phyloP scores from a whole-genome alignment of 1,284 basidiomycete species.

The Trichosporon faecale region DNA sequence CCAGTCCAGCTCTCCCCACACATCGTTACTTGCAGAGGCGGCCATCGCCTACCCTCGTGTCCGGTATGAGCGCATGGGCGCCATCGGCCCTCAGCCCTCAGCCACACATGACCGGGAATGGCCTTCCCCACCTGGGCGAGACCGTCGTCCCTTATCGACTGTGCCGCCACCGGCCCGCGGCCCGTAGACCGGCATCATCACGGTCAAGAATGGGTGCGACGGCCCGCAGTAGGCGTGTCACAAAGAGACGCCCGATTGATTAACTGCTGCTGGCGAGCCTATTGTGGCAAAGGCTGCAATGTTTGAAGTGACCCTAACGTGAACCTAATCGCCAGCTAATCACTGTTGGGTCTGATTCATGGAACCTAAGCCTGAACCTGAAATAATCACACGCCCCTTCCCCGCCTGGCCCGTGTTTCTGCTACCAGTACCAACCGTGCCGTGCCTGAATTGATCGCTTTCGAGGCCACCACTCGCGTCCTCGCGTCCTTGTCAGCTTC shows the following conservation, averaged over 20 bases:
- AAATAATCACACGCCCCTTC: not conserved
- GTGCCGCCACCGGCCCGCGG: not conserved
- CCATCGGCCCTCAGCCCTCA: not conserved
- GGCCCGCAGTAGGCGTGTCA: not conserved
- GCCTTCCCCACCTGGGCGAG: not conserved
- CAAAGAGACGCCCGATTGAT: too few species aligned
- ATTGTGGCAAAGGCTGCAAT: not conserved
- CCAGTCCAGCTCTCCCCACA: not conserved
- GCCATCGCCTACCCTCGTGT: not conserved
- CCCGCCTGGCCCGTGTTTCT: not conserved
- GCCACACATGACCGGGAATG: not conserved
- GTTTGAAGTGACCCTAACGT: not conserved
- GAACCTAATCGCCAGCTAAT: not conserved
- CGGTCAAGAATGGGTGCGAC: not conserved
- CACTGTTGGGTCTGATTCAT: not conserved
- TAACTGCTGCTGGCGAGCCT: not conserved
- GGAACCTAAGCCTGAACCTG: not conserved
- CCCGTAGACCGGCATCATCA: not conserved
- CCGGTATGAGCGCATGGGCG: not conserved
- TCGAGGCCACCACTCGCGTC: not conserved
- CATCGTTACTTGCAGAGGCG: not conserved
- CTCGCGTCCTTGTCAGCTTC: not conserved
- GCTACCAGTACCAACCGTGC: not conserved
- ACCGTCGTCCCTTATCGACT: not conserved
- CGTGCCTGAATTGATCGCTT: not conserved